Percentiles rank a stretch among this genome's conserved stretches.
phyloP scores from a whole-genome alignment of 2,329 filamentous ascomycete genomes.

The Pseudocercospora ulei region DNA sequence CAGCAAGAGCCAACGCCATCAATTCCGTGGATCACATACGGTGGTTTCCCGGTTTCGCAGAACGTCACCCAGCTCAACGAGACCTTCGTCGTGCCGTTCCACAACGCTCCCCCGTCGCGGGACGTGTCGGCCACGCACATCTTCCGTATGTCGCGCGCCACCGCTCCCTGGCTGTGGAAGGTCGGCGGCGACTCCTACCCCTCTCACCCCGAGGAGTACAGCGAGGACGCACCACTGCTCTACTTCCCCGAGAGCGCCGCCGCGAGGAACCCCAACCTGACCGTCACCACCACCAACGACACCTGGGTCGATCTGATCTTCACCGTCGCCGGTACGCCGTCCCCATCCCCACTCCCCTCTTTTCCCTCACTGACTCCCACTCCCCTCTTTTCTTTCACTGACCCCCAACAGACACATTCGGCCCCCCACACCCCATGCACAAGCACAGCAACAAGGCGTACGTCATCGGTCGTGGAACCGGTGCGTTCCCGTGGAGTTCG shows the following conservation, averaged over 20 bases:
- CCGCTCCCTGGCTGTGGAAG: conserved; percentile 13
- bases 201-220: conserved; percentile 12
- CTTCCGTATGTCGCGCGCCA: conserved; percentile 13
- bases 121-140: conserved; percentile 11
- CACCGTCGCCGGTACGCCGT: too few species aligned
- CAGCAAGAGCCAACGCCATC: neutral
- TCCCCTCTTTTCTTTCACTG: too few species aligned
- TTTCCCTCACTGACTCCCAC: too few species aligned
- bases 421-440: conserved; percentile 54
- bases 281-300: conserved; percentile 28
- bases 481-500: conserved; percentile 44
- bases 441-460: conserved; percentile 56
- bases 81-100: conserved; percentile 12
- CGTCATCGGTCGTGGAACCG: conserved; percentile 45
- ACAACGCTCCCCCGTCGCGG: conserved; percentile 11
- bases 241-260: conserved; percentile 16
- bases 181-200: conserved; percentile 13
- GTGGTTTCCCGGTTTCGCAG: conserved; percentile 12
- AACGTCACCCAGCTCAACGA: conserved; percentile 15
- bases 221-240: conserved; percentile 14
- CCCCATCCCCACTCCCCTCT: too few species aligned
- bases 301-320: conserved; percentile 34
- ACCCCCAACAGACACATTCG: conserved; percentile 28
- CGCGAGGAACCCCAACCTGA: conserved; percentile 15
- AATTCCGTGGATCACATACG: conserved; percentile 11